phyloP scores from a whole-genome alignment of 257 asterid species.

The Capsicum chinense region DNA sequence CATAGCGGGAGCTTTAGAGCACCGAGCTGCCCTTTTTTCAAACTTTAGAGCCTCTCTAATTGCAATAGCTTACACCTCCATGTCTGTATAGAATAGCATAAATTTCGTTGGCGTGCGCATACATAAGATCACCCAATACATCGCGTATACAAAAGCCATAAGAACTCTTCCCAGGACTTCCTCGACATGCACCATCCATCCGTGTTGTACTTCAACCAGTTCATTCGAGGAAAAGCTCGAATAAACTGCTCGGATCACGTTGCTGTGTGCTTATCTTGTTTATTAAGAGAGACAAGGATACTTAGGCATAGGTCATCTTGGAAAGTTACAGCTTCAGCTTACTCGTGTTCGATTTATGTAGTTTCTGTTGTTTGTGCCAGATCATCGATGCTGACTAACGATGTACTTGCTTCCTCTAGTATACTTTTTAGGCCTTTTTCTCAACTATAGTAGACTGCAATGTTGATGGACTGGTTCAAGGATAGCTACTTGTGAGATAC shows the following conservation, averaged over 20 bases:
- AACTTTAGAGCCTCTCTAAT: neutral
- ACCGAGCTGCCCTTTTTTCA: too few relatives aligned
- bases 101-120: neutral
- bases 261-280: neutral
- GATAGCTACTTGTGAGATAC: neutral
- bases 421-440: neutral
- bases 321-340: neutral
- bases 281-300: neutral
- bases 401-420: neutral
- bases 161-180: neutral
- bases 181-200: neutral
- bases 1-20: too few relatives aligned
- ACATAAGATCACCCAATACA: neutral
- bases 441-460: neutral
- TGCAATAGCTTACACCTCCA: neutral
- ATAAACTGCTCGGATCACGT: neutral
- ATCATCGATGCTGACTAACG: neutral
- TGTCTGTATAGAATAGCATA: neutral
- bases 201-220: neutral
- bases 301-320: neutral
- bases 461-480: neutral
- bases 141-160: neutral
- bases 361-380: neutral
- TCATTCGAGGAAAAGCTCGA: neutral
- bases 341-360: neutral